These are phyloP conservation scores for Exidia glandulosa DNA, from an alignment of 768 basidiomycete genomes.

Conservation along the genomic window DNA sequence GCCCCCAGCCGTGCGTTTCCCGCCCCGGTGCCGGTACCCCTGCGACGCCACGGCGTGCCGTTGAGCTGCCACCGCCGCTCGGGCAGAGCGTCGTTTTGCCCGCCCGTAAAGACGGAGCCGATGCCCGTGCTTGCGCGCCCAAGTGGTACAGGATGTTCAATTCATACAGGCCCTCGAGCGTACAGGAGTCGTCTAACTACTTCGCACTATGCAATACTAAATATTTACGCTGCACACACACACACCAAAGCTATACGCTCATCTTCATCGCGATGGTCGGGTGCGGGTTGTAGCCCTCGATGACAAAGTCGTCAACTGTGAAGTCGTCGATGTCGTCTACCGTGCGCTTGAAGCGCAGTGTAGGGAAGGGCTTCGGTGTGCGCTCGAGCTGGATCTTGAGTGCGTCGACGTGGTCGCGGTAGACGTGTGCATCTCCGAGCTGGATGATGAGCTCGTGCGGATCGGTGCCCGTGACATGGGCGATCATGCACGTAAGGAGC, in stretches of 20 bases:
- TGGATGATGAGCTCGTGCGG: conserved; percentile 89
- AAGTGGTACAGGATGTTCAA: neutral
- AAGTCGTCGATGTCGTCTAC: conserved; percentile 73
- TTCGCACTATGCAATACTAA: no score
- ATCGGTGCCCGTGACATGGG: conserved; percentile 77
- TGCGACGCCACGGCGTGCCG: no score
- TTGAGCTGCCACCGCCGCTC: no score
- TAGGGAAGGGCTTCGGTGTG: conserved; percentile 75
- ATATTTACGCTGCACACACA: no score
- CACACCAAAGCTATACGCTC: conserved; percentile 57
- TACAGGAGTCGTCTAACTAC: no score
- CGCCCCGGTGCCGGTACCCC: no score
- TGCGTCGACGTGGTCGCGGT: conserved; percentile 84
- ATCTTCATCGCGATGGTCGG: conserved; percentile 90
- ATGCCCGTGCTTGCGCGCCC: no score
- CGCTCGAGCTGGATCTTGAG: conserved; percentile 71
- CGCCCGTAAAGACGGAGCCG: no score
- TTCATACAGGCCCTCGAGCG: no score
- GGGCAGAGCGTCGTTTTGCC: no score
- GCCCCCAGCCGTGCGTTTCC: no score
- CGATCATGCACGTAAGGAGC: conserved; percentile 93
- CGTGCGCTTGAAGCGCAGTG: conserved; percentile 56
- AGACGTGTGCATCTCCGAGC: conserved; percentile 96
- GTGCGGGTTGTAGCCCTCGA: conserved; percentile 81
- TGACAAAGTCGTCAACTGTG: conserved; percentile 63